Evolutionary conservation across 257 asterid species (phyloP).

Genomic region (Lavandula angustifolia): DNA sequence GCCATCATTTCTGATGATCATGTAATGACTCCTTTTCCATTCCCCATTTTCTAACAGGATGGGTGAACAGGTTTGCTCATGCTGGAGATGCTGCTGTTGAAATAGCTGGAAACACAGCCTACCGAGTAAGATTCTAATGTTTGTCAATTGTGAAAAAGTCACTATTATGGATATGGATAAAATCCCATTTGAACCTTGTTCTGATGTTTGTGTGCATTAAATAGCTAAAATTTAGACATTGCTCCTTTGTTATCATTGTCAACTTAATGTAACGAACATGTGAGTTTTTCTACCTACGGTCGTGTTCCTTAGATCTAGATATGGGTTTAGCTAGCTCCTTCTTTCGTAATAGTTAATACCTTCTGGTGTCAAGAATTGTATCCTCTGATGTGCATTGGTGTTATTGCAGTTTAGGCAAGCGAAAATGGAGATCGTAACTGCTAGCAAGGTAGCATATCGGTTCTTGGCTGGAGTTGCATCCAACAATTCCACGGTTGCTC

Average conservation of each 20-base stretch:
- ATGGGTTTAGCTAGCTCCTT: not conserved
- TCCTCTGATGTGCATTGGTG: slow-evolving; percentile 12
- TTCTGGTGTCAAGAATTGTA: not conserved
- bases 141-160: too few species aligned
- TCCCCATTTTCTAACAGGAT: slow-evolving; percentile 53
- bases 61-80: slow-evolving; percentile 95
- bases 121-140: slow-evolving; percentile 64
- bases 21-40: slow-evolving; percentile 3
- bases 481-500: slow-evolving; percentile 50
- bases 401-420: slow-evolving; percentile 90
- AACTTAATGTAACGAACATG: too few species aligned
- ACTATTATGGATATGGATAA: not conserved
- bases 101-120: slow-evolving; percentile 90
- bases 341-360: not conserved
- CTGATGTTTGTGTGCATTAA: not conserved
- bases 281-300: too few species aligned
- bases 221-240: not conserved
- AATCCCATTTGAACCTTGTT: not conserved
- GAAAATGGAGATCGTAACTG: slow-evolving; percentile 82
- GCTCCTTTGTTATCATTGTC: not conserved
- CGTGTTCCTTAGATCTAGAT: not conserved
- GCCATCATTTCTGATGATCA: slow-evolving; percentile 14
- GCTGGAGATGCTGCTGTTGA: slow-evolving; percentile 95
- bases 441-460: slow-evolving; percentile 88
- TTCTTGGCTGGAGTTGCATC: slow-evolving; percentile 78